Evolutionary conservation across 176 grass and related monocot genomes (phyloP).

Genomic region (Tillandsia fasciculata): DNA sequence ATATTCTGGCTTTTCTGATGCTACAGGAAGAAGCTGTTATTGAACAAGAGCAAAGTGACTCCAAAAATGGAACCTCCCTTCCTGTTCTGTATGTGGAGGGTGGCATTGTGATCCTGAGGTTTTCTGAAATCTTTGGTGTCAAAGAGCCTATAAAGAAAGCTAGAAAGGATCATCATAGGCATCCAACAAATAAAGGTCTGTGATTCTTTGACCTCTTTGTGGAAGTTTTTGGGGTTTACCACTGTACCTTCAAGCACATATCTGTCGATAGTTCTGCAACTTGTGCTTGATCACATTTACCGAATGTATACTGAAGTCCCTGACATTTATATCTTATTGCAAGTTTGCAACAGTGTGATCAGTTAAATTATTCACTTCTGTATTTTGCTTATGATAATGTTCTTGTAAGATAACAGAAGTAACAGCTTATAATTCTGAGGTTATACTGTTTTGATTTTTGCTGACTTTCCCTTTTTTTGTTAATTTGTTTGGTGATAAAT

Average conservation of each 20-base stretch:
- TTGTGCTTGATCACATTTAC: too few species aligned
- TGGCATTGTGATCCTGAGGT: conserved; percentile 69
- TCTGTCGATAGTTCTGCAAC: too few species aligned
- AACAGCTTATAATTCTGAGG: background rate
- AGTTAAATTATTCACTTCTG: too few species aligned
- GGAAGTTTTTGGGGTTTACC: background rate
- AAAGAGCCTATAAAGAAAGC: conserved; percentile 57
- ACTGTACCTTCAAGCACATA: too few species aligned
- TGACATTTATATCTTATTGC: too few species aligned
- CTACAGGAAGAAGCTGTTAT: conserved; percentile 38
- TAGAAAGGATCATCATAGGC: conserved; percentile 42
- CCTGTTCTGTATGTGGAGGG: conserved; percentile 83
- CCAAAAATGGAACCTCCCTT: conserved; percentile 42
- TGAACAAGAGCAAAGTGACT: conserved; percentile 41
- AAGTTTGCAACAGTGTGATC: too few species aligned
- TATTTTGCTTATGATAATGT: too few species aligned
- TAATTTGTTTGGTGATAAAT: conserved; percentile 30
- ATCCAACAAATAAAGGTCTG: conserved; percentile 54
- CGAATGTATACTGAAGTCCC: too few species aligned
- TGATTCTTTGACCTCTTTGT: conserved; percentile 5
- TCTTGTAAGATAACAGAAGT: too few species aligned
- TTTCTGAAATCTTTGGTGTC: conserved; percentile 95
- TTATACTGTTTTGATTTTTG: background rate
- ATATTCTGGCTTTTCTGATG: conserved; percentile 23
- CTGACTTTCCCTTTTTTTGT: conserved; percentile 8